Conservation (phyloP, 208 protist species). For the Acanthamoeba sp. region DNA sequence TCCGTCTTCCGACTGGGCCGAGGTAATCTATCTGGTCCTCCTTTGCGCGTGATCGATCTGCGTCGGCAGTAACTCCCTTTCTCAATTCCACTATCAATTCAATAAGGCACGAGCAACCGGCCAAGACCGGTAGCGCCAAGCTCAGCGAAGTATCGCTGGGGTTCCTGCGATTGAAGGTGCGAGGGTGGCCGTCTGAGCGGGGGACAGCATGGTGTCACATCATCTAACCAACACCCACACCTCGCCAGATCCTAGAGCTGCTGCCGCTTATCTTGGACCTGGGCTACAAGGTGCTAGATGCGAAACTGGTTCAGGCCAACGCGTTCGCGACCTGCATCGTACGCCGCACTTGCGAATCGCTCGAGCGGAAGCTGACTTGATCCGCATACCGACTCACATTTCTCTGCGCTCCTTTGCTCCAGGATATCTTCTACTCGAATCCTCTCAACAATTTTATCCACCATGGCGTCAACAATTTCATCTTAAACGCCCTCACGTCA, state of each 20-base stretch:
- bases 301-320: background rate
- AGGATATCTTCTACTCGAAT: constrained; percentile 28
- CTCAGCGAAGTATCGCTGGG: background rate
- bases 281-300: background rate
- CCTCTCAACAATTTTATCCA: constrained; percentile 23
- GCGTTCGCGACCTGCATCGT: background rate
- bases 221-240: no score
- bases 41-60: no score
- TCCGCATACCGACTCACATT: background rate
- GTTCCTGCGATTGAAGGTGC: constrained; percentile 11
- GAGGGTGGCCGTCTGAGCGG: no score
- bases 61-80: no score
- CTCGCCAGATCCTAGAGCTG: background rate
- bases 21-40: no score
- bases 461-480: background rate
- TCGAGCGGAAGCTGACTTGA: background rate
- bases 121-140: background rate
- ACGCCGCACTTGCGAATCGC: background rate
- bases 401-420: background rate
- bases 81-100: background rate
- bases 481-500: background rate
- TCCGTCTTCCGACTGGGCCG: background rate
- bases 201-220: no score
- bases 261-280: background rate
- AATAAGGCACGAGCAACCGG: background rate